These are phyloP conservation scores for Fagopyrum esculentum DNA, from an alignment of 148 eudicot species.

Conservation along the genomic window DNA sequence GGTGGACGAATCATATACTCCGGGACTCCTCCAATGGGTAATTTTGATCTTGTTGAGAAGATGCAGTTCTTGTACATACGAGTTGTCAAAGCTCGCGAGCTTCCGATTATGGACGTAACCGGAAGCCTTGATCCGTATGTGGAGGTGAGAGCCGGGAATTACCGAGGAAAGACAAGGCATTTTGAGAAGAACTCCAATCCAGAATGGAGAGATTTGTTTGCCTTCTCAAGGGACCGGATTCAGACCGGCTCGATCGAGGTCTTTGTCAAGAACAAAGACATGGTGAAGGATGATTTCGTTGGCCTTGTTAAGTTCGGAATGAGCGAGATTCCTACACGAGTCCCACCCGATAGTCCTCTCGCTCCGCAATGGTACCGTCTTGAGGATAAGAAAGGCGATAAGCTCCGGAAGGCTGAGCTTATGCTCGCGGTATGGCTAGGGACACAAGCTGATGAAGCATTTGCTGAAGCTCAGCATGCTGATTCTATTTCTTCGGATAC, in stretches of 20 bases:
- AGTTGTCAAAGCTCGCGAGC: slow-evolving; percentile 13
- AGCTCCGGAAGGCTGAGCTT: slow-evolving; percentile 7
- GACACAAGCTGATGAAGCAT: slow-evolving; percentile 13
- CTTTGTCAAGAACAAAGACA: slow-evolving; percentile 12
- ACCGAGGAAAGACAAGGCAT: slow-evolving; percentile 10
- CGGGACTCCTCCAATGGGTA: neutral
- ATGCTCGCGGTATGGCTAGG: slow-evolving; percentile 17
- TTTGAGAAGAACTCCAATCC: slow-evolving; percentile 5
- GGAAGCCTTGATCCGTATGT: slow-evolving; percentile 10
- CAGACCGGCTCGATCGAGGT: slow-evolving; percentile 5
- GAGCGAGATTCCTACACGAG: slow-evolving; percentile 10
- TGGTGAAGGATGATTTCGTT: slow-evolving; percentile 13
- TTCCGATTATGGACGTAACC: neutral
- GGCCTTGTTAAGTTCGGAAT: slow-evolving; percentile 14
- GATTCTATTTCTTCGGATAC: neutral
- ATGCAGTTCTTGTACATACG: slow-evolving; percentile 13
- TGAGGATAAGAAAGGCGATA: slow-evolving; percentile 14
- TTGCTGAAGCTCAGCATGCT: slow-evolving; percentile 5
- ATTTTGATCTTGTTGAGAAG: slow-evolving; percentile 13
- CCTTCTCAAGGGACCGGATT: slow-evolving; percentile 13
- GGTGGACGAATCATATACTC: neutral
- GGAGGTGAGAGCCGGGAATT: slow-evolving; percentile 5
- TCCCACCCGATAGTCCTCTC: slow-evolving; percentile 14
- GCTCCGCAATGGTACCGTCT: slow-evolving; percentile 19
- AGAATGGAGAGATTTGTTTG: neutral